Evolutionary conservation across 441 rosid genomes (phyloP).

Genomic region (Geranium incanum): DNA sequence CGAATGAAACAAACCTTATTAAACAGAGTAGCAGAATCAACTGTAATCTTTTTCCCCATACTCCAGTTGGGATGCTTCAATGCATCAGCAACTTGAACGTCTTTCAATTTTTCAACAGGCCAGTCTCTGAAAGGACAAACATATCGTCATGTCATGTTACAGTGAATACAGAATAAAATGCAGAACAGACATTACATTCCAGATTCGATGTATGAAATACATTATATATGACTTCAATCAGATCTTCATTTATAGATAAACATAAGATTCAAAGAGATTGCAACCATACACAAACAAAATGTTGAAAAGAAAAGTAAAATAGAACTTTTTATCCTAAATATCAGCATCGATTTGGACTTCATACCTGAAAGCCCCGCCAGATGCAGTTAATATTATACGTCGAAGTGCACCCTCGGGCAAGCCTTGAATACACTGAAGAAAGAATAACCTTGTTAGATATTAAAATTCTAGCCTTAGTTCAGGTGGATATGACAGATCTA

Average conservation of each 20-base stretch:
- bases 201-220: neutral
- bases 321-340: conserved; percentile 11
- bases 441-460: neutral
- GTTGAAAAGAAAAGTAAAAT: neutral
- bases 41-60: conserved; percentile 94
- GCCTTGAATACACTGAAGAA: conserved; percentile 81
- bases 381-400: conserved; percentile 79
- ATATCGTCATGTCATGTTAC: conserved; percentile 5
- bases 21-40: conserved; percentile 94
- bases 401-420: conserved; percentile 78
- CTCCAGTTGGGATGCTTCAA: conserved; percentile 92
- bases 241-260: neutral
- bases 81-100: conserved; percentile 86
- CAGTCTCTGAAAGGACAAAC: conserved; percentile 47
- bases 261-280: neutral
- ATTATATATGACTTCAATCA: neutral
- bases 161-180: neutral
- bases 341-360: conserved; percentile 16
- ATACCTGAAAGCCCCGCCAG: conserved; percentile 97
- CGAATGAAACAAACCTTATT: conserved; percentile 49
- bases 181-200: neutral
- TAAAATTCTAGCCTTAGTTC: conserved; percentile 11
- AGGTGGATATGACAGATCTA: conserved; percentile 2
- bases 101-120: conserved; percentile 87
- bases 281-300: neutral